Evolutionary conservation across 2,329 filamentous ascomycete genomes (phyloP), one percentile per base, ranked within the genome.

Genomic region (Cladosporium sp.): DNA sequence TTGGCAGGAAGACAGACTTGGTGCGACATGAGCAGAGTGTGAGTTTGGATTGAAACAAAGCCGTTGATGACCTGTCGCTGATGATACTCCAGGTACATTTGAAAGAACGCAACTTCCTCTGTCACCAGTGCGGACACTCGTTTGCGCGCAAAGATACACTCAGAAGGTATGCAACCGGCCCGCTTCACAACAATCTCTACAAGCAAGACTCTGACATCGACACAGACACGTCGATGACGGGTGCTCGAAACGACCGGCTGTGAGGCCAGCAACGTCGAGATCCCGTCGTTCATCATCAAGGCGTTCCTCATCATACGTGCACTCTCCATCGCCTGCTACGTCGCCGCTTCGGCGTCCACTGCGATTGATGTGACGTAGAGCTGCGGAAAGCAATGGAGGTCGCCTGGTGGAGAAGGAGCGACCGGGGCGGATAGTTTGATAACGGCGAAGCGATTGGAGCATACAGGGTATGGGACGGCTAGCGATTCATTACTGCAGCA

Each of bases 101-200:
- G 75, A 92, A 91, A 78, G 83, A 89, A 68, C 86, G 87, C 64
- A 88, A 89, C 70, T 88, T 89, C 76, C 82, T 82, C 66, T 96
- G 92, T 74, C 84, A 88, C 67, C 88, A 88, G 67, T 96, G 92
- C 74, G 84, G 85, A 35, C 84, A 87, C 63, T 82, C 85, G 50
- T 96, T 96, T 80, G 88, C 91, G 29, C 85, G 92, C 53, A 93
- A 92, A 76, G 92, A 96, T 73, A 95, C 91, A 1, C 81, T 95
- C n/a, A 52, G 21, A 40, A 60, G 63, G 63, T 65, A 50, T 12
- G 37, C n/a, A 46, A 23, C n/a, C 37, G 8, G 1, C 18, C n/a
- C 40, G 10, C 40, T 21, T 11, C 21, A 21, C 3, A 4, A 11
- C n/a, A 12, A 21, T 12, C 2, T 23, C 40, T 46, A 5, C 40